Percentiles rank a stretch among this genome's conserved stretches.
These are phyloP conservation scores for Penicillium riverlandense DNA, from an alignment of 495 filamentous ascomycete genomes.

Conservation along the genomic window DNA sequence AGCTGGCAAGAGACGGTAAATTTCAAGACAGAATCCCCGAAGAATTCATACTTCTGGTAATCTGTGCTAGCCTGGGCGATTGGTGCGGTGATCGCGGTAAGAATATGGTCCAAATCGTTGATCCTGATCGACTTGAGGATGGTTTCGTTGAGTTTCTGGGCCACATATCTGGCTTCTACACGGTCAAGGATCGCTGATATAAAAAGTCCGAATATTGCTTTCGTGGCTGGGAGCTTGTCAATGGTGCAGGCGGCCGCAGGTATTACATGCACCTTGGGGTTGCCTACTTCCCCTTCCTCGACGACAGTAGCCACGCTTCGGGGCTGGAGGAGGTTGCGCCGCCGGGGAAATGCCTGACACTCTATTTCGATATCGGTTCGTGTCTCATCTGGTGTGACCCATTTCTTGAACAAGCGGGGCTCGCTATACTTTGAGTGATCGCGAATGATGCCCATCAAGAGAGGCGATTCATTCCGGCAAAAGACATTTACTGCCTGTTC, in stretches of 20 bases:
- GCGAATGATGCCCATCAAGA: conserved; percentile 22
- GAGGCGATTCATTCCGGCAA: not conserved
- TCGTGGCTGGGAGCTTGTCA: conserved; percentile 51
- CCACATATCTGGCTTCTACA: conserved; percentile 59
- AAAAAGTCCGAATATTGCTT: conserved; percentile 60
- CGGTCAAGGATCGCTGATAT: conserved; percentile 68
- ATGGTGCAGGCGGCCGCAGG: conserved; percentile 27
- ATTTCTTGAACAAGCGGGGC: conserved; percentile 21
- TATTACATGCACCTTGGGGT: conserved; percentile 13
- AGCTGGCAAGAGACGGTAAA: conserved; percentile 60
- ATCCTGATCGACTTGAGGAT: conserved; percentile 52
- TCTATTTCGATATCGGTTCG: conserved; percentile 16
- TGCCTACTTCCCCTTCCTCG: conserved; percentile 5
- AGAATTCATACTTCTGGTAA: conserved; percentile 85
- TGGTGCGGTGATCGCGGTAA: conserved; percentile 68
- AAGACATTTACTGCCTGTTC: conserved; percentile 17
- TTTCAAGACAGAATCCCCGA: conserved; percentile 86
- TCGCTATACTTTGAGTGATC: conserved; percentile 20
- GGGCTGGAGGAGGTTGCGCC: conserved; percentile 26
- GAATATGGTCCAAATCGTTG: conserved; percentile 46
- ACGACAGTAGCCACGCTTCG: conserved; percentile 3
- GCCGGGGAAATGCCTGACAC: conserved; percentile 19
- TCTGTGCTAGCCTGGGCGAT: conserved; percentile 52
- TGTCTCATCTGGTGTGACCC: conserved; percentile 10
- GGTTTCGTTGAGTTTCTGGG: conserved; percentile 51